phyloP scores from a whole-genome alignment of 345 rosid species.

The Gossypium rotundifolium region DNA sequence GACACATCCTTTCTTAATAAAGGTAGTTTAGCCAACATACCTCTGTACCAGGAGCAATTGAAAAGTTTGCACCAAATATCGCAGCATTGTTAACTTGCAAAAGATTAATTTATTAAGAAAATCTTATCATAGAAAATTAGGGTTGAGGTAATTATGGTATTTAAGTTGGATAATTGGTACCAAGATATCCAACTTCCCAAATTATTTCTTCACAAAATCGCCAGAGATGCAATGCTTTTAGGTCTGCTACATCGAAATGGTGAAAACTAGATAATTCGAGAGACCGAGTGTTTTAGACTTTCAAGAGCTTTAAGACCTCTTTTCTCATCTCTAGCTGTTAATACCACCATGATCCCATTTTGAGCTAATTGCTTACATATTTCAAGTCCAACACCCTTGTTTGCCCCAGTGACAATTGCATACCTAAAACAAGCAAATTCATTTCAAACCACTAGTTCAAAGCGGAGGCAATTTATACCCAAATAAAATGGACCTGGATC shows the following conservation, averaged over 20 bases:
- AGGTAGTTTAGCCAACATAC: no score
- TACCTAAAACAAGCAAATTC: slow-evolving; percentile 5
- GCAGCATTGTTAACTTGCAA: no score
- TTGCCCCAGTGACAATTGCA: slow-evolving; percentile 31
- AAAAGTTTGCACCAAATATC: no score
- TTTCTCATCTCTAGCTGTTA: slow-evolving; percentile 22
- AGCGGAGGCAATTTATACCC: no score
- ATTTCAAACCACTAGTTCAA: no score
- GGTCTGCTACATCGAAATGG: slow-evolving; percentile 43
- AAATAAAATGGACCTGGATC: no score
- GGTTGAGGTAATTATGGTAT: no score
- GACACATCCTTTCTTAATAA: no score
- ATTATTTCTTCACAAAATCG: slow-evolving; percentile 27
- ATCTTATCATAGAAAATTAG: no score
- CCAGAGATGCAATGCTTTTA: slow-evolving; percentile 28
- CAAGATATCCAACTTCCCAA: slow-evolving; percentile 47
- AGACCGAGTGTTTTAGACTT: slow-evolving; percentile 7
- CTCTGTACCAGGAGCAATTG: no score
- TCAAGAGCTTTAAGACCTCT: slow-evolving; percentile 19
- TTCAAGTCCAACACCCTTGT: slow-evolving; percentile 35
- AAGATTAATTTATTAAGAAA: no score
- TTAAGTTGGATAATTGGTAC: slow-evolving; percentile 7
- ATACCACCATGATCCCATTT: slow-evolving; percentile 10
- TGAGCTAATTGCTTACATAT: slow-evolving; percentile 17
- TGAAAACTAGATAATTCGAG: slow-evolving; percentile 13